Evolutionary conservation across 2,329 filamentous ascomycete genomes (phyloP), one percentile per base, ranked within the genome.

Genomic region (Colletotrichum horii): DNA sequence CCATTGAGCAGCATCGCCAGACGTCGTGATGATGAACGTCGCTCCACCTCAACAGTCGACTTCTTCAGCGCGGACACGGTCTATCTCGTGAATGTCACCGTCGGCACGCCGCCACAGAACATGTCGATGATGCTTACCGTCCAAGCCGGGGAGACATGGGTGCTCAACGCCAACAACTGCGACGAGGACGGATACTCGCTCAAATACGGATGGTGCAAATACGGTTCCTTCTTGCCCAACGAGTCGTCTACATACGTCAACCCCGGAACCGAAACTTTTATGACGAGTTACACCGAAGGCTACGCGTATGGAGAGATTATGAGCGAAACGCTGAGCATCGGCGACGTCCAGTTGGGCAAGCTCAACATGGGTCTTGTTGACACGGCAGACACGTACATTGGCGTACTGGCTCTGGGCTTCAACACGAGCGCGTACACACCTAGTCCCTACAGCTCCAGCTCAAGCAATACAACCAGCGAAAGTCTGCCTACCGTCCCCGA

Each of bases 331-430:
- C 86, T 93, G 64, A 81, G 81, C 48, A 88, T 93, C 61, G 89
- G 86, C 58, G 88, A 86, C 52, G 61, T 66, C 16, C 84, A 83
- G 4, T 81, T 93, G 76, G 81, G 86, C 66, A 82, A 85, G 15
- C 85, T 93, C 72, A 86, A 92, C 81, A 89, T 92, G 78, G 91
- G 91, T 15, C 83, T 91, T 24, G 91, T 89, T 11, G 81, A 81
- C 38, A 78, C 84, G 26, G 88, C 88, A 2, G 85, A 86, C 4
- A 87, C 89, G 36, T 84, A 87, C 36, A 88, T 87, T 4, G 91
- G 91, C 38, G 88, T 93, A 62, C 85, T 93, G 81, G 91, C 91
- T n/a, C 84, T 93, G 58, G 91, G 91, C 71, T 92, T 91, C 80
- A 85, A 86, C 77, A 81, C 85, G 30, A 91, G 88, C 78, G 88